Evolutionary conservation across 2,329 filamentous ascomycete species (phyloP).

Genomic region (Fusarium udum): DNA sequence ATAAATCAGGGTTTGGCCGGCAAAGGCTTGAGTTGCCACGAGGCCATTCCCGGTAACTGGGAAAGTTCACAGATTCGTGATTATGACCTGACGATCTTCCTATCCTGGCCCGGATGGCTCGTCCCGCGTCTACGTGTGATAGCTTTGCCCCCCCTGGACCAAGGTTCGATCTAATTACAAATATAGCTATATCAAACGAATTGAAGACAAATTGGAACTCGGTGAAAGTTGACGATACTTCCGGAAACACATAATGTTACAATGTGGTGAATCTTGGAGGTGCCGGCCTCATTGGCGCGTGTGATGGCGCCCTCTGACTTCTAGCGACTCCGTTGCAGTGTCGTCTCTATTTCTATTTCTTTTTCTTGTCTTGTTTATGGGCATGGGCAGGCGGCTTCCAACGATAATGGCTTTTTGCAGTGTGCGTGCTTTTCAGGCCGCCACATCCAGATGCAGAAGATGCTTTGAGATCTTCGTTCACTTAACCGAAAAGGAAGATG

Average conservation of each 20-base stretch:
- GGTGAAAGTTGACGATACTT: constrained; percentile 20
- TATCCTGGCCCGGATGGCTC: constrained; percentile 5
- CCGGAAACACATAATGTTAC: constrained; percentile 6
- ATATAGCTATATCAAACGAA: constrained; percentile 19
- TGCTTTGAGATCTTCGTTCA: constrained; percentile 3
- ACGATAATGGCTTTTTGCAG: constrained; percentile 20
- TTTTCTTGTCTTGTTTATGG: constrained; percentile 22
- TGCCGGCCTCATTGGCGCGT: not conserved
- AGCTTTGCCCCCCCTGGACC: constrained; percentile 24
- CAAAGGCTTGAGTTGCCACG: constrained; percentile 25
- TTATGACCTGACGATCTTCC: constrained; percentile 23
- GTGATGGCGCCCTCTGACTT: constrained; percentile 17
- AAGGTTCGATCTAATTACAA: constrained; percentile 12
- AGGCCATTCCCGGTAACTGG: constrained; percentile 32
- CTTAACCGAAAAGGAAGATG: not conserved
- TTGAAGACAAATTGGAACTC: constrained; percentile 26
- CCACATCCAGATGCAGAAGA: constrained; percentile 1
- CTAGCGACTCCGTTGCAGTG: not conserved
- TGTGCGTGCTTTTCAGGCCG: not conserved
- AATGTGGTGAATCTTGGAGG: constrained; percentile 3
- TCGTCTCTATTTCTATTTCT: not conserved
- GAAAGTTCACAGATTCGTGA: constrained; percentile 16
- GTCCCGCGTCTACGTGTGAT: constrained; percentile 16
- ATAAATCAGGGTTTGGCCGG: not conserved
- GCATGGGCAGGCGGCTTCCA: constrained; percentile 28